phyloP scores from a whole-genome alignment of 495 filamentous ascomycete genomes.

The Letharia columbiana region DNA sequence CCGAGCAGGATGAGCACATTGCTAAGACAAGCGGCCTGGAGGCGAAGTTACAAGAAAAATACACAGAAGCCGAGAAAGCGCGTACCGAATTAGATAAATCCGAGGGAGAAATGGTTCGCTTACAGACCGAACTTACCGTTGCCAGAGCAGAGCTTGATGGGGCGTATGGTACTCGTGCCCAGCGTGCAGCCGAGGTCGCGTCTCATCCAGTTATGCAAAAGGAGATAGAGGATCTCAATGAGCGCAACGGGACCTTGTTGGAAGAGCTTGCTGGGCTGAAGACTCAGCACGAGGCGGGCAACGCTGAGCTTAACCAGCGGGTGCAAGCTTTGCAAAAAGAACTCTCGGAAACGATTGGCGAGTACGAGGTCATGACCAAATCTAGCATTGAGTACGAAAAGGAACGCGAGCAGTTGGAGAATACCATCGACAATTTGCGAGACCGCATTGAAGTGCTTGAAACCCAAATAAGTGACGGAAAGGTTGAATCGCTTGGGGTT shows the following conservation, averaged over 20 bases:
- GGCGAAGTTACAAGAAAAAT: conserved; percentile 29
- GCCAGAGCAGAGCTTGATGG: conserved; percentile 91
- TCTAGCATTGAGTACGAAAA: conserved; percentile 80
- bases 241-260: conserved; percentile 49
- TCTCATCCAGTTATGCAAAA: conserved; percentile 55
- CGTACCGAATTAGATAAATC: conserved; percentile 60
- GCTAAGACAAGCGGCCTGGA: conserved; percentile 4
- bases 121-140: conserved; percentile 86
- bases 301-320: conserved; percentile 45
- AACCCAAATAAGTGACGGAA: conserved; percentile 60
- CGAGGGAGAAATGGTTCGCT: conserved; percentile 72
- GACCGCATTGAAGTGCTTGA: conserved; percentile 63
- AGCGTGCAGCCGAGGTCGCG: conserved; percentile 70
- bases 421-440: conserved; percentile 58
- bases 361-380: conserved; percentile 82
- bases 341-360: conserved; percentile 68
- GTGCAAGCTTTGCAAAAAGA: conserved; percentile 64
- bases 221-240: conserved; percentile 57
- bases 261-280: conserved; percentile 50
- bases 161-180: conserved; percentile 67
- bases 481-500: conserved; percentile 59
- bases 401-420: conserved; percentile 69
- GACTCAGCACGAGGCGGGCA: conserved; percentile 32
- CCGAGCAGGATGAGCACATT: conserved; percentile 23
- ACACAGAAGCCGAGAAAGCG: conserved; percentile 44